Base-by-base conservation (phyloP, 805 yeast genomes). In the Danielia reshetovae region DNA sequence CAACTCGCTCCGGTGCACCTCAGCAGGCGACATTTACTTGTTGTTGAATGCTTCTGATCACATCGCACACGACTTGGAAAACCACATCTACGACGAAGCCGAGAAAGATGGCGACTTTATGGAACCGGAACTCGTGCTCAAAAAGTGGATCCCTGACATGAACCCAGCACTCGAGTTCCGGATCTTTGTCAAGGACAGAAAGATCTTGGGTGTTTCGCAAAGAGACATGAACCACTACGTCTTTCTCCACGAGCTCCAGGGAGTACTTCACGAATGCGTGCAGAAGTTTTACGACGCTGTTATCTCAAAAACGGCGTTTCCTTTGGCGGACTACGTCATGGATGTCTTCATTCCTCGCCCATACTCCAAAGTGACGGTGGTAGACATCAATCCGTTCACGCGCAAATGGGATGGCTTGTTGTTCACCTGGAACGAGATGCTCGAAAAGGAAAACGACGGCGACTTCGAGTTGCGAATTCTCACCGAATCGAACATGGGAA, bases 81-180 rank as follows among this genome's bases (percentile, higher is more conserved):
- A 39, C 9, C 74, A 78, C 51, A 81, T 90, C 0, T 83, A 81
- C 54, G 81, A 75, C 42, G 77, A 67, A 18, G 62, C 52, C 9
- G 46, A 40, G 4, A 49, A 41, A 1, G 45, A 44, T 1, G 48
- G 37, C 17, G 40, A 44, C 5, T 40, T 38, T 1, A 46, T 69
- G 5, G 62, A 61, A 12, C 75, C 68, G 40, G 94, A 86, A 48
- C 60, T 93, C 22, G 82, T 90, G 2, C 56, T 93, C 27, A 72
- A 94, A 28, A 75, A 87, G 57, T 93, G 97, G 97, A 68, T 76
- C 28, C 24, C 36, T 4, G 77, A 71, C 14, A 62, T 90, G 27
- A 87, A 85, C 44, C 97, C 97, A 0, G 86, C 97, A 0, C 63
- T 88, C 49, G 99, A 93, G 56, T 93, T 93, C 54, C 70, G 99